phyloP scores from a whole-genome alignment of 495 filamentous ascomycete genomes.

The Pseudevernia furfuracea region DNA sequence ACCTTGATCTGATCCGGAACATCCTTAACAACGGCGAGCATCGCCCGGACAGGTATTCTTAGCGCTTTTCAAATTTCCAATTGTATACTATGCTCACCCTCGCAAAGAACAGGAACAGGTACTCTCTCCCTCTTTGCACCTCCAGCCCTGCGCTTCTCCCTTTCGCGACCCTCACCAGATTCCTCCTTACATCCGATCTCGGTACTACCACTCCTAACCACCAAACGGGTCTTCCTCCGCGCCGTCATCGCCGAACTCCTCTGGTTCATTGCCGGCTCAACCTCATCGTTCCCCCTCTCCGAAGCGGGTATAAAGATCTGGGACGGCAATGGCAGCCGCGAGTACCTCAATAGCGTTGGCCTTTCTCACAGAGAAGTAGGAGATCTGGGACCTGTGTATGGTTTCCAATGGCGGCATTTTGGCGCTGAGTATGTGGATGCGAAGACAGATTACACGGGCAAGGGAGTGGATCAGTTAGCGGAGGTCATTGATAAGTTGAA shows the following conservation, averaged over 20 bases:
- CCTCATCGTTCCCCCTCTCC: slow-evolving; percentile 65
- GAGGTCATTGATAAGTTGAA: slow-evolving; percentile 76
- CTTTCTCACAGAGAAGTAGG: slow-evolving; percentile 71
- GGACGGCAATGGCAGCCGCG: slow-evolving; percentile 92
- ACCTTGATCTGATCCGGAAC: slow-evolving; percentile 64
- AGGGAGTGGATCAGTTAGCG: slow-evolving; percentile 87
- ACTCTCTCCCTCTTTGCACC: slow-evolving; percentile 86
- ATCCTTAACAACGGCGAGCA: slow-evolving; percentile 72
- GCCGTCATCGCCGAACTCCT: slow-evolving; percentile 90
- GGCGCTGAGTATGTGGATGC: slow-evolving; percentile 79
- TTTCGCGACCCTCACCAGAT: slow-evolving; percentile 47
- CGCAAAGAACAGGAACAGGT: slow-evolving; percentile 75
- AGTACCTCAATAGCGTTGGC: slow-evolving; percentile 76
- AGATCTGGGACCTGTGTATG: slow-evolving; percentile 93
- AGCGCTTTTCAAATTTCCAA: background rate
- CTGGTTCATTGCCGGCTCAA: slow-evolving; percentile 86
- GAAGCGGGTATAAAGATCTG: slow-evolving; percentile 86
- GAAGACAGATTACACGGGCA: slow-evolving; percentile 71
- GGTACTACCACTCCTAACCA: slow-evolving; percentile 86
- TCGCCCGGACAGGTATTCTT: slow-evolving; percentile 60
- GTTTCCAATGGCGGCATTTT: slow-evolving; percentile 99
- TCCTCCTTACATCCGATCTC: slow-evolving; percentile 34
- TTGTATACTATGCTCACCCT: slow-evolving; percentile 4
- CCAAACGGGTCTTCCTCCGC: slow-evolving; percentile 89
- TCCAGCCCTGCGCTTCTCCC: slow-evolving; percentile 72